Evolutionary conservation across 2,329 filamentous ascomycete species (phyloP).

Genomic region (Diaporthe vexans): DNA sequence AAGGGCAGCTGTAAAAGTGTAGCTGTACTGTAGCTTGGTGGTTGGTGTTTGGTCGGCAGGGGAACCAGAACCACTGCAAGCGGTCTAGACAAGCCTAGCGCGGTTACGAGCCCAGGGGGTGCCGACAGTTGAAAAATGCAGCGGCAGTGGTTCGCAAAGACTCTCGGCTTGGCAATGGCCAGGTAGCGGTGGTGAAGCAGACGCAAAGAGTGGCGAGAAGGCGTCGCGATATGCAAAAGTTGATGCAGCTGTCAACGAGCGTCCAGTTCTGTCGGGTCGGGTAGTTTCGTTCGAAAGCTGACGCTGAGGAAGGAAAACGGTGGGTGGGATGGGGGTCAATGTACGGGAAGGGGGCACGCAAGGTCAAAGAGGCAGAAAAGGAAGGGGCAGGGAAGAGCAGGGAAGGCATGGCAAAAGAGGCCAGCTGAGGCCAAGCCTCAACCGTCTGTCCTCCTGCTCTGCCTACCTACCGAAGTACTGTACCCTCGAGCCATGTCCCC

Average conservation of each 20-base stretch:
- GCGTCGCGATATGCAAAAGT: constrained; percentile 7
- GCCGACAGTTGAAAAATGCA: constrained; percentile 1
- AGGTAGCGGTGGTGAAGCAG: not conserved
- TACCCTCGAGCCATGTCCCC: constrained; percentile 11
- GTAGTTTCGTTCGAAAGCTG: constrained; percentile 10
- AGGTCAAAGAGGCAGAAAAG: constrained; percentile 29
- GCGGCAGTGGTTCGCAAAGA: constrained; percentile 16
- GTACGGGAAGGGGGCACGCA: not conserved
- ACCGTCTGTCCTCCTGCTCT: not conserved
- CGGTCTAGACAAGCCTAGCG: constrained; percentile 36
- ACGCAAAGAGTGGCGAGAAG: constrained; percentile 14
- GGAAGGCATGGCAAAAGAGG: constrained; percentile 22
- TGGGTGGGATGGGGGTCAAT: not conserved
- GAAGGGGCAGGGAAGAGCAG: constrained; percentile 31
- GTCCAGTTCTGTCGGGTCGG: constrained; percentile 15
- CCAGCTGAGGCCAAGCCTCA: constrained; percentile 31
- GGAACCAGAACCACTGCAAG: constrained; percentile 34
- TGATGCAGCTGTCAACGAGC: constrained; percentile 16
- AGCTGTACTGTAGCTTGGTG: constrained; percentile 13
- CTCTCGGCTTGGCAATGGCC: constrained; percentile 13
- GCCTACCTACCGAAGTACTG: not conserved
- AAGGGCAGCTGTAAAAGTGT: not conserved
- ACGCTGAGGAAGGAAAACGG: constrained; percentile 17
- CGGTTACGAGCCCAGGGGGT: constrained; percentile 7
- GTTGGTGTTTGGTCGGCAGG: constrained; percentile 31